Evolutionary conservation across 2,329 filamentous ascomycete genomes (phyloP).

Genomic region (Setomelanomma holmii): DNA sequence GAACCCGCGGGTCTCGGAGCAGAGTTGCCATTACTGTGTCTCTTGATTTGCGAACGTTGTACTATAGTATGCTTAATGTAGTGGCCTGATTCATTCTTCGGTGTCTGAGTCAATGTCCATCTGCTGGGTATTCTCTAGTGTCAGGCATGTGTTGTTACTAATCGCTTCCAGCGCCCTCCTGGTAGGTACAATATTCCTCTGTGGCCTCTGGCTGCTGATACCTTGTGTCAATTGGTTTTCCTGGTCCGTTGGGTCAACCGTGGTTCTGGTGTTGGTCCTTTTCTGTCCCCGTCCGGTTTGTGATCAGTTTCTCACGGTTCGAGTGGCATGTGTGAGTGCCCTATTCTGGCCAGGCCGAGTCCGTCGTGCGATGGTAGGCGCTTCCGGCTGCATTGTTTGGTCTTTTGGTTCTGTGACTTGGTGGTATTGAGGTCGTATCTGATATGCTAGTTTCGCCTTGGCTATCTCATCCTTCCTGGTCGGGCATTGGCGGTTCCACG

Average conservation of each 20-base stretch:
- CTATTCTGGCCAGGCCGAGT: neutral
- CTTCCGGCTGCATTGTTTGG: constrained; percentile 5
- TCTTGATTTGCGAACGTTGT: too few species aligned
- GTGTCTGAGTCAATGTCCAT: too few species aligned
- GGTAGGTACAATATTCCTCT: too few species aligned
- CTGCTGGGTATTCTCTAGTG: too few species aligned
- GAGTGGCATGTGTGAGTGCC: neutral
- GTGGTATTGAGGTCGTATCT: constrained; percentile 13
- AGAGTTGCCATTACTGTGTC: too few species aligned
- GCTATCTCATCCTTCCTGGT: constrained; percentile 20
- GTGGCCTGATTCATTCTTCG: too few species aligned
- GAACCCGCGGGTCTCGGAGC: too few species aligned
- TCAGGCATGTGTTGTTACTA: too few species aligned
- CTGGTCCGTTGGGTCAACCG: constrained; percentile 3
- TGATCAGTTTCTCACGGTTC: constrained; percentile 3
- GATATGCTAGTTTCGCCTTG: constrained; percentile 16
- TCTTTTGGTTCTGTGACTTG: neutral
- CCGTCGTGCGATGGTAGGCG: neutral
- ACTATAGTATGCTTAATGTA: too few species aligned
- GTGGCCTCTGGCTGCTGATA: too few species aligned
- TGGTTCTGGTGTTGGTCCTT: constrained; percentile 7
- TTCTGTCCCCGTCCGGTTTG: constrained; percentile 9
- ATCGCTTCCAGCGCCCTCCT: too few species aligned
- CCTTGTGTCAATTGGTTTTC: too few species aligned
- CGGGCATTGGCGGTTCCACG: constrained; percentile 16